A percentile compares a stretch with the other conserved stretches of the same genome.
These are phyloP conservation scores for Daedaleopsis sinensis DNA, from an alignment of 768 basidiomycete genomes.

Conservation along the genomic window DNA sequence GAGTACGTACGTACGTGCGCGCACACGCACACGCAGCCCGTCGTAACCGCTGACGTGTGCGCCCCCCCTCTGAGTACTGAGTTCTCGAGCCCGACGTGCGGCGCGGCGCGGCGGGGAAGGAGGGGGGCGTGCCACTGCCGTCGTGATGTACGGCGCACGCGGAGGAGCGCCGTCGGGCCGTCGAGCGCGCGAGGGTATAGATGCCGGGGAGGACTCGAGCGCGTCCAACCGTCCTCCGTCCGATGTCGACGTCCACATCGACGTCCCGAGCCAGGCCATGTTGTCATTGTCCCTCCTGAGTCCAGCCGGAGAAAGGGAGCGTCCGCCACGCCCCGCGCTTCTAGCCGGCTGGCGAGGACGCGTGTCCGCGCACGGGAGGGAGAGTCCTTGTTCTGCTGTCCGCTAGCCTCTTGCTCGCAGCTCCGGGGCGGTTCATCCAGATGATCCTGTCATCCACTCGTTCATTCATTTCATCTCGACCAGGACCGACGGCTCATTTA, in stretches of 20 bases:
- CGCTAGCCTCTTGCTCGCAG: no score
- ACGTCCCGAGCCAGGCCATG: no score
- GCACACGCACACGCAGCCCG: neutral
- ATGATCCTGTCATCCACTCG: neutral
- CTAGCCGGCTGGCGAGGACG: conserved; percentile 17
- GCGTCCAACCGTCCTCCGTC: neutral
- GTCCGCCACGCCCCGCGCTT: conserved; percentile 22
- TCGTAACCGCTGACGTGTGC: neutral
- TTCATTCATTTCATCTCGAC: neutral
- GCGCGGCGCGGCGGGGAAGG: neutral
- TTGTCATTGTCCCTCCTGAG: no score
- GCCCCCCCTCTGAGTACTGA: no score
- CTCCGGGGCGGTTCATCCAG: no score
- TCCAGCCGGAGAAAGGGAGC: conserved; percentile 8
- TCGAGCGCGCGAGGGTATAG: neutral
- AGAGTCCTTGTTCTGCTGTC: neutral
- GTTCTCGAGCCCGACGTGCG: neutral
- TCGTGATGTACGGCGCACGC: neutral
- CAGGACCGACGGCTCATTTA: no score
- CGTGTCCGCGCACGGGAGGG: neutral
- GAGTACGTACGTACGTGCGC: neutral
- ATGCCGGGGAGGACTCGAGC: neutral
- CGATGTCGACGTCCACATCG: no score
- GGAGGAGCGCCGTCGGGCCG: no score
- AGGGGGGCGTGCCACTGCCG: neutral